Conservation (phyloP, 495 filamentous ascomycete species). For the Penicillium samsonianum region DNA sequence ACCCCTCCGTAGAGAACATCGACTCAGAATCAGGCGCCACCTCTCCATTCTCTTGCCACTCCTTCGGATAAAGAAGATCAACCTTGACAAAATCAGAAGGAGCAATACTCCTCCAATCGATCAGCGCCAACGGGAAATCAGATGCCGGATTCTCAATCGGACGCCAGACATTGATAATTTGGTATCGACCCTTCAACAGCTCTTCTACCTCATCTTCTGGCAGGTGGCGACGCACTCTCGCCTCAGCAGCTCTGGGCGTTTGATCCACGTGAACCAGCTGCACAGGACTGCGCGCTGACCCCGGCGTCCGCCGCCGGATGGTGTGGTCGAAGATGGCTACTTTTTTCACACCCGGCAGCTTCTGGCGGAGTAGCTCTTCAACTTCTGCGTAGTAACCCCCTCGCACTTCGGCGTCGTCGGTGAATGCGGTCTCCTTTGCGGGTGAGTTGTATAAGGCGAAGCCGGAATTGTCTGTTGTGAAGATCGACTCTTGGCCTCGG, state of each 20-base stretch:
- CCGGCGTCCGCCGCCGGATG: constrained; percentile 62
- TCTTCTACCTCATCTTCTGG: constrained; percentile 56
- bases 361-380: constrained; percentile 60
- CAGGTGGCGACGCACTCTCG: constrained; percentile 65
- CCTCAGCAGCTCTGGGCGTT: constrained; percentile 58
- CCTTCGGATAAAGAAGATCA: constrained; percentile 71
- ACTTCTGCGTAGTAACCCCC: constrained; percentile 79
- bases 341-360: constrained; percentile 61
- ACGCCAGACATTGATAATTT: constrained; percentile 89
- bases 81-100: constrained; percentile 69
- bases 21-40: constrained; percentile 60
- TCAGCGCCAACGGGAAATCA: constrained; percentile 68
- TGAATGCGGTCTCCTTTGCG: constrained; percentile 12
- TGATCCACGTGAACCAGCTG: constrained; percentile 80
- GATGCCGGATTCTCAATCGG: constrained; percentile 73
- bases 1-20: constrained; percentile 73
- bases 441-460: constrained; percentile 14
- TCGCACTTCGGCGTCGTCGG: constrained; percentile 59
- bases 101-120: constrained; percentile 57
- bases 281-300: constrained; percentile 62
- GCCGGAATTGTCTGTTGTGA: constrained; percentile 15
- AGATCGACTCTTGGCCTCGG: constrained; percentile 17
- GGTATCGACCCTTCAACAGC: constrained; percentile 63
- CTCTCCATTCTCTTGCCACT: constrained; percentile 69
- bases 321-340: constrained; percentile 89